Conservation (phyloP, 2,329 filamentous ascomycete genomes). For the Didymella pinodella region DNA sequence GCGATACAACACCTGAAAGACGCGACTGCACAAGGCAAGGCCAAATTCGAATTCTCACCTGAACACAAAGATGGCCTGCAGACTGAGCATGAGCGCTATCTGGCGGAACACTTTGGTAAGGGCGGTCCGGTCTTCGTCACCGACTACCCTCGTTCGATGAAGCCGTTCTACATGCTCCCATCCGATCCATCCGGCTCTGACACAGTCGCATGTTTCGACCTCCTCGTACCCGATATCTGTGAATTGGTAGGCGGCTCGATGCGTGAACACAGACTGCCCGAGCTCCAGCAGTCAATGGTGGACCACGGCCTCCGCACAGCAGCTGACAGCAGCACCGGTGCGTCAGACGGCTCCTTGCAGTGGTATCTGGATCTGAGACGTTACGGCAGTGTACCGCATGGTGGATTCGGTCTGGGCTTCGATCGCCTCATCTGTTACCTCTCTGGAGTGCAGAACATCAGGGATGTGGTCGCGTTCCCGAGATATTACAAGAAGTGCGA, state of each 20-base stretch:
- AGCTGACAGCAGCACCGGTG: conserved; percentile 24
- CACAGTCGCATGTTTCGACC: conserved; percentile 86
- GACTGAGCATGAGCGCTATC: conserved; percentile 90
- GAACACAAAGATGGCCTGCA: conserved; percentile 78
- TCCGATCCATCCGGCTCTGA: conserved; percentile 29
- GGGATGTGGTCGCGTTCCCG: conserved; percentile 87
- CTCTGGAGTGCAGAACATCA: conserved; percentile 79
- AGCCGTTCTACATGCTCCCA: conserved; percentile 89
- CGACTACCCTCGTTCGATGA: conserved; percentile 85
- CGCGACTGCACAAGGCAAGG: conserved; percentile 59
- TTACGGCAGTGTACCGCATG: conserved; percentile 91
- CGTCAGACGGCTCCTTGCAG: conserved; percentile 59
- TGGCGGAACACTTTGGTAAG: conserved; percentile 73
- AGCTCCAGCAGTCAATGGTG: conserved; percentile 75
- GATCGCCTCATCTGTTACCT: conserved; percentile 87
- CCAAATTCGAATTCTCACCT: conserved; percentile 71
- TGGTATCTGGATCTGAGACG: conserved; percentile 91
- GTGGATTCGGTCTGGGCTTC: conserved; percentile 89
- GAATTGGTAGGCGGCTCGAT: conserved; percentile 90
- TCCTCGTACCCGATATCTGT: conserved; percentile 83
- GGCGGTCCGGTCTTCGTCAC: conserved; percentile 85
- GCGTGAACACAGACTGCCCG: conserved; percentile 78
- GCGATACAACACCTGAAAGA: conserved; percentile 74
- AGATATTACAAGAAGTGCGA: conserved; percentile 69
- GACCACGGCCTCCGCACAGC: conserved; percentile 66